Conservation (phyloP, 2,329 filamentous ascomycete species). For the Xylariaceae sp. region DNA sequence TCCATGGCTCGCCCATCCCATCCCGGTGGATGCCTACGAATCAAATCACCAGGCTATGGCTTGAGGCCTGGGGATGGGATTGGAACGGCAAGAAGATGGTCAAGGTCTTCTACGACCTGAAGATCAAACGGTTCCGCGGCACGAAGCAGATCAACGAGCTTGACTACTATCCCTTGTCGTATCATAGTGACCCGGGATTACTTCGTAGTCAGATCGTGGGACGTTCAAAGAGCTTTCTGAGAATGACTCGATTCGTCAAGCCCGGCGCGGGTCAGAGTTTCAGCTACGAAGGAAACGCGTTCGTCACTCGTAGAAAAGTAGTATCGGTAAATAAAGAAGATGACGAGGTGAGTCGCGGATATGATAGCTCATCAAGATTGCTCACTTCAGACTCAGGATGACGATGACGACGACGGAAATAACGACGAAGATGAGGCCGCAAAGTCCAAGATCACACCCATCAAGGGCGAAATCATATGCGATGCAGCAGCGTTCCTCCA, state of each 20-base stretch:
- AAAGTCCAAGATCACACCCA: not conserved
- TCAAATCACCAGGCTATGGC: not conserved
- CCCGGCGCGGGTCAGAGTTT: not conserved
- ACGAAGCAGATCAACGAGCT: slow-evolving; percentile 13
- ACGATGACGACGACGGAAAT: not conserved
- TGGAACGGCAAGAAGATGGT: slow-evolving; percentile 11
- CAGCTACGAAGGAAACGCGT: slow-evolving; percentile 1
- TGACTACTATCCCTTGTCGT: slow-evolving; percentile 3
- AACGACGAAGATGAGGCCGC: not conserved
- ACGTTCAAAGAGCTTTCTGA: slow-evolving; percentile 6
- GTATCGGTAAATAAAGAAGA: not conserved
- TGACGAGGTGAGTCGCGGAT: slow-evolving; percentile 1
- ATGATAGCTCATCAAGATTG: no score
- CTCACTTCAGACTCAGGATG: no score
- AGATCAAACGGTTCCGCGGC: slow-evolving; percentile 9
- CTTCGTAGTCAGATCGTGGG: slow-evolving; percentile 2
- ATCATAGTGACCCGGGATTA: not conserved
- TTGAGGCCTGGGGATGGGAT: slow-evolving; percentile 8
- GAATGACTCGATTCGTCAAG: slow-evolving; percentile 3
- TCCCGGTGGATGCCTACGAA: not conserved
- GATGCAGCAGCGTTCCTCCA: slow-evolving; percentile 5
- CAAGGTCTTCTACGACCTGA: slow-evolving; percentile 8
- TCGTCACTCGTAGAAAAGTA: not conserved
- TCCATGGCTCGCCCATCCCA: slow-evolving; percentile 5
- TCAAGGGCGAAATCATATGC: slow-evolving; percentile 8